A percentile compares a stretch with the other conserved stretches of the same genome.
phyloP scores from a whole-genome alignment of 2,329 filamentous ascomycete genomes.

The Colletotrichum lindemuthianum region DNA sequence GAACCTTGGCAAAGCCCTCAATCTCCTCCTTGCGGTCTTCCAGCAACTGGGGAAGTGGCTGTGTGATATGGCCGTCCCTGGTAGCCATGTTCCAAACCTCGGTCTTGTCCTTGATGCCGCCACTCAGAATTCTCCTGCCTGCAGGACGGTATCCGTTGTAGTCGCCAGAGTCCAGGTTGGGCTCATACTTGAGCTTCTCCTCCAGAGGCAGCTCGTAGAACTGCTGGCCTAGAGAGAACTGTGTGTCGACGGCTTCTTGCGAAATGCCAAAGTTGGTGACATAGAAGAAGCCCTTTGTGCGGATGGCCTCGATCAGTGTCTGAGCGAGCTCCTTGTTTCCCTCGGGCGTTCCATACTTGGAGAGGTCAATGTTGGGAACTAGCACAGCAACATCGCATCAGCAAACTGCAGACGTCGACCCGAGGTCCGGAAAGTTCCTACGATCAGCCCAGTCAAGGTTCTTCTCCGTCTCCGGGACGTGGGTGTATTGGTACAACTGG shows the following conservation, averaged over 20 bases:
- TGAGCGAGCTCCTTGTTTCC: slow-evolving; percentile 44
- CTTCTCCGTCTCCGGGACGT: slow-evolving; percentile 50
- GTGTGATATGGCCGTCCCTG: slow-evolving; percentile 44
- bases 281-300: slow-evolving; percentile 63
- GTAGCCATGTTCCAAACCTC: slow-evolving; percentile 53
- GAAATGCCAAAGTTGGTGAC: slow-evolving; percentile 69
- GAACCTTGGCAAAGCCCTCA: slow-evolving; percentile 61
- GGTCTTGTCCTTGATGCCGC: slow-evolving; percentile 52
- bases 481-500: slow-evolving; percentile 46
- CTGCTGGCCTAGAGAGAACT: slow-evolving; percentile 68
- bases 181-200: slow-evolving; percentile 67
- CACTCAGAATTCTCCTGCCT: slow-evolving; percentile 47
- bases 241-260: slow-evolving; percentile 66
- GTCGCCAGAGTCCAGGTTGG: slow-evolving; percentile 59
- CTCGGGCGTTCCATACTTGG: slow-evolving; percentile 45
- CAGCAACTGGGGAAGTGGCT: slow-evolving; percentile 54
- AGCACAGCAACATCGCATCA: fast-evolving
- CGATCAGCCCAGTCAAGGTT: slow-evolving; percentile 50
- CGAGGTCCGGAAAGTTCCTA: slow-evolving; percentile 31
- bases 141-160: slow-evolving; percentile 67
- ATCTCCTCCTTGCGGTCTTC: slow-evolving; percentile 63
- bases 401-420: not conserved
- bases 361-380: slow-evolving; percentile 48
- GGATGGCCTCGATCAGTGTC: slow-evolving; percentile 46
- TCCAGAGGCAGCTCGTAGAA: slow-evolving; percentile 64